phyloP scores from a whole-genome alignment of 768 basidiomycete species.

The Kwoniella europaea region DNA sequence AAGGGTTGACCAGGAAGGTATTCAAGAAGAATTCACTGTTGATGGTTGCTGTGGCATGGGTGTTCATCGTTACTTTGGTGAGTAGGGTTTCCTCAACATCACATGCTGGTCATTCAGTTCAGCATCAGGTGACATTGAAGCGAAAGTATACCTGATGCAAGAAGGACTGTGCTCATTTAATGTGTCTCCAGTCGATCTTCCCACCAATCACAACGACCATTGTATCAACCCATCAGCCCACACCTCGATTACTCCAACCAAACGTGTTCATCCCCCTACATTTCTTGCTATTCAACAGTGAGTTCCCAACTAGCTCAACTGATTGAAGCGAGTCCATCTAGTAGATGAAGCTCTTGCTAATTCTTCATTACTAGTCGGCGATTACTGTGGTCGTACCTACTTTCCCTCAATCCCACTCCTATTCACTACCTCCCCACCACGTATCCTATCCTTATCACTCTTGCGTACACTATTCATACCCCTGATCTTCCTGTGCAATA shows the following conservation, averaged over 20 bases:
- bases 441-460: conserved; percentile 69
- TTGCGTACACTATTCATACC: conserved; percentile 81
- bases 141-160: background rate
- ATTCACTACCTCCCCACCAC: conserved; percentile 71
- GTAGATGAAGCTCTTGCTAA: background rate
- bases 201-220: conserved; percentile 84
- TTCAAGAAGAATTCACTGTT: conserved; percentile 67
- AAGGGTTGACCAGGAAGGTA: conserved; percentile 35
- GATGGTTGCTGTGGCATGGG: conserved; percentile 74
- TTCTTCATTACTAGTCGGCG: conserved; percentile 42
- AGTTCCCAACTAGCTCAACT: conserved; percentile 14
- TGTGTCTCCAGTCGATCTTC: conserved; percentile 70
- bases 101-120: background rate
- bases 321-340: background rate
- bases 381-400: conserved; percentile 56
- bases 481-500: conserved; percentile 84
- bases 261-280: conserved; percentile 73
- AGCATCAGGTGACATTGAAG: background rate
- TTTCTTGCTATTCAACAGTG: conserved; percentile 63
- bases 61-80: conserved; percentile 80
- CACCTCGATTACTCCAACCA: conserved; percentile 51
- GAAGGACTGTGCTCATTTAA: background rate
- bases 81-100: conserved; percentile 46
- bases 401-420: conserved; percentile 58
- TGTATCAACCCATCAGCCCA: conserved; percentile 66